Conservation (phyloP, 2,329 filamentous ascomycete genomes). For the Ophiocordyceps polyrhachis-furcata region DNA sequence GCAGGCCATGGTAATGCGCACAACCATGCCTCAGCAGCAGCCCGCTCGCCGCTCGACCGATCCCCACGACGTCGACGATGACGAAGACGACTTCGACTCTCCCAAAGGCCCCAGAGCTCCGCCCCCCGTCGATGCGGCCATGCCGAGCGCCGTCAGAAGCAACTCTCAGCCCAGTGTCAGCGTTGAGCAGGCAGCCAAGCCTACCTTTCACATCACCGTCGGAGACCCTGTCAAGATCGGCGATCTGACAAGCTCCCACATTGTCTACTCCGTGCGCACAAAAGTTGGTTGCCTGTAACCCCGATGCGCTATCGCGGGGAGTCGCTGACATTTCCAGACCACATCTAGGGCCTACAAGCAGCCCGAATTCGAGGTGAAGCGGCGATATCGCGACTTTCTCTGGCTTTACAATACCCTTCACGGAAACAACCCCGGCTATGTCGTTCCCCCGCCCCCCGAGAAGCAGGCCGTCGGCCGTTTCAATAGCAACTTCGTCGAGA, state of each 20-base stretch:
- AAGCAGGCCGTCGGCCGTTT: constrained; percentile 96
- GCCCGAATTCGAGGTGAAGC: constrained; percentile 79
- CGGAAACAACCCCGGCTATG: constrained; percentile 82
- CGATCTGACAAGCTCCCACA: constrained; percentile 90
- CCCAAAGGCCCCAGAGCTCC: constrained; percentile 40
- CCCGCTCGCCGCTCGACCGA: constrained; percentile 28
- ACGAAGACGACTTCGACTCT: constrained; percentile 48
- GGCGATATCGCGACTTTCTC: constrained; percentile 88
- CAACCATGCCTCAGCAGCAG: constrained; percentile 31
- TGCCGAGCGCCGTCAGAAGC: constrained; percentile 30
- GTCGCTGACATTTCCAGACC: constrained; percentile 37
- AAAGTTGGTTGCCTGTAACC: constrained; percentile 36
- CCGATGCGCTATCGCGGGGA: not conserved
- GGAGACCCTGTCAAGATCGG: constrained; percentile 97
- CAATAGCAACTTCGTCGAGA: constrained; percentile 92
- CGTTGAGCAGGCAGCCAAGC: constrained; percentile 84
- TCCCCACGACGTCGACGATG: constrained; percentile 50
- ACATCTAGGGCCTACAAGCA: constrained; percentile 91
- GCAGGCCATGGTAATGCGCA: constrained; percentile 36
- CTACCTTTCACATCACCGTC: constrained; percentile 74
- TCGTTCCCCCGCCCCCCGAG: constrained; percentile 89
- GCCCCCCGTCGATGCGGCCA: constrained; percentile 41
- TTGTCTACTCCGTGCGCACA: constrained; percentile 89
- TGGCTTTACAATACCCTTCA: constrained; percentile 96
- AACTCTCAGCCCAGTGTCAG: constrained; percentile 61